These are phyloP conservation scores for Colletotrichum shisoi DNA, from an alignment of 2,329 filamentous ascomycete genomes.

Conservation along the genomic window DNA sequence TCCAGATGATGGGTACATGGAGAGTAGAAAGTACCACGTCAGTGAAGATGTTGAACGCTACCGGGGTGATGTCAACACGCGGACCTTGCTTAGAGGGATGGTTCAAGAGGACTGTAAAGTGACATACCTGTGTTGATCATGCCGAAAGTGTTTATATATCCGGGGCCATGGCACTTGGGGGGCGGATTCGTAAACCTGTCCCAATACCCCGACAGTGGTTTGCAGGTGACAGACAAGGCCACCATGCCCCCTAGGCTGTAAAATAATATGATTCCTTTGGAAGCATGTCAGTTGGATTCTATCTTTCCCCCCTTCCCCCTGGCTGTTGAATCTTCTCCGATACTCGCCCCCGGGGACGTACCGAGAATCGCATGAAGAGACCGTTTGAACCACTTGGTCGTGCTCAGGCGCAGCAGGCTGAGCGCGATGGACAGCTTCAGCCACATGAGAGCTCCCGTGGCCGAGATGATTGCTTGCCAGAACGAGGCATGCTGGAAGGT, in stretches of 20 bases:
- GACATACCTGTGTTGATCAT: constrained; percentile 48
- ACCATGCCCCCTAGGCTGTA: constrained; percentile 41
- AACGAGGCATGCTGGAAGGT: constrained; percentile 54
- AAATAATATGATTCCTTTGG: constrained; percentile 36
- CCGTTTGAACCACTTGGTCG: constrained; percentile 43
- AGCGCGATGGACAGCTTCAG: constrained; percentile 43
- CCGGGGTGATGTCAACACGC: not conserved
- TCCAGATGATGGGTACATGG: constrained; percentile 53
- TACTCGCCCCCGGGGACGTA: not conserved
- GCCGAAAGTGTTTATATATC: constrained; percentile 48
- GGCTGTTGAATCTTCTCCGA: not conserved
- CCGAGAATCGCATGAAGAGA: constrained; percentile 41
- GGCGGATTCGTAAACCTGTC: constrained; percentile 20
- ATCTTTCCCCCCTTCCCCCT: fast-evolving
- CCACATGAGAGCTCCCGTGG: constrained; percentile 42
- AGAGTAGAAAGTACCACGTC: constrained; percentile 54
- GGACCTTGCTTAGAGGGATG: fast-evolving
- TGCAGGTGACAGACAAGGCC: constrained; percentile 41
- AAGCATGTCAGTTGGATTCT: not conserved
- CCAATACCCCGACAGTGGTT: constrained; percentile 42
- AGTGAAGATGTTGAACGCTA: constrained; percentile 53
- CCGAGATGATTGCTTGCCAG: constrained; percentile 56
- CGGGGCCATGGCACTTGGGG: constrained; percentile 36
- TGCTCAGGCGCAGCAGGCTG: constrained; percentile 40
- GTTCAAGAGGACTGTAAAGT: not conserved